Evolutionary conservation across 2,329 filamentous ascomycete genomes (phyloP), one percentile per base, ranked within the genome.

Genomic region (Calonectria henricotiae): DNA sequence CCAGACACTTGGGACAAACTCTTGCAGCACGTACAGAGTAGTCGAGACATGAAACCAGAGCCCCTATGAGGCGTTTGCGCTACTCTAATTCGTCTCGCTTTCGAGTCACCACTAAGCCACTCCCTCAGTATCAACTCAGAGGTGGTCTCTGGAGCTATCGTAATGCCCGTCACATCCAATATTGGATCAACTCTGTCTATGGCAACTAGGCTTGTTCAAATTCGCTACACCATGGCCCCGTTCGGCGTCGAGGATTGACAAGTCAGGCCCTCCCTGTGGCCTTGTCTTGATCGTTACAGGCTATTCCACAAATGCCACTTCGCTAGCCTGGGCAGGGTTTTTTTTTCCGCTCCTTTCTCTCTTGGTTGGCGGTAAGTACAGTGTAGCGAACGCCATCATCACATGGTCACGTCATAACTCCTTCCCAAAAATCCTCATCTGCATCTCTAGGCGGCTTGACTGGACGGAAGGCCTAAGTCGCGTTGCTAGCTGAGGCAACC

Each of bases 171-270:
- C 32, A 30, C 49, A 49, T 27, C 35, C n/a, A 15, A 23, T 55
- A 32, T 4, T 35, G 5, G 49, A 55, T 30, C 37, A 55, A 43
- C 41, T 43, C n/a, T 2, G 41, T 43, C 17, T 15, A 43, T 43
- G 41, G 49, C 37, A 5, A 23, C 62, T 62, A 43, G 17, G 32
- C 43, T 69, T 47, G 25, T 30, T 62, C 67, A 51, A 61, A 64
- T 35, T 58, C 51, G 37, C 54, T 44, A 20, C 32, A 27, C 37
- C 30, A 20, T 55, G 43, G 25, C 67, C 62, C 65, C 43, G 35
- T 37, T 69, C 43, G 25, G 54, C n/a, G 51, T 69, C 54, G 54
- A 65, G 51, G 54, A 60, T 61, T 55, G 62, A 65, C 54, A 46
- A 69, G 58, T 47, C 58, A 68, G 27, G 27, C 51, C 30, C 54